Base-by-base conservation (phyloP, 352 stramenopile genomes). In the Thraustotheca clavata region DNA sequence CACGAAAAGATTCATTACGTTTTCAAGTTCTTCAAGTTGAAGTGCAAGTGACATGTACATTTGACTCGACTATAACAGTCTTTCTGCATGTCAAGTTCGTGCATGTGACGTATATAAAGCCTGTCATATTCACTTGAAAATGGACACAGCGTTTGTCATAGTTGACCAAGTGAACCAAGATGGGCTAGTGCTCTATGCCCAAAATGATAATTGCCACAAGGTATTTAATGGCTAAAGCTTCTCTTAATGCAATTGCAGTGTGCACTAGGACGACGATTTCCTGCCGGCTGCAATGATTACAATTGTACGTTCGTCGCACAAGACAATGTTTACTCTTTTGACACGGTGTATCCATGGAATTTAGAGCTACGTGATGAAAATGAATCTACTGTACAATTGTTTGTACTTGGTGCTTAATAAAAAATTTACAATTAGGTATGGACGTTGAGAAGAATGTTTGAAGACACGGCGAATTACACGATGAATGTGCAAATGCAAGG, bases 151-250 rank as follows among this genome's bases (percentile, higher is more conserved):
- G 24, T 20, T 20, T 31, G 7, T 52, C 43, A 14, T 31, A 11
- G n/a, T 24, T 9, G 34, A 11, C 11, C 34, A 52, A 24, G 43
- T 31, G 9, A 31, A 31, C n/a, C 24, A 9, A 9, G 43, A 24
- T 11, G n/a, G 11, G 24, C 11, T 52, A 9, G 43, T 31, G 43
- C 43, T 52, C 43, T 52, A 35, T 18, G 43, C 24, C 9, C 43
- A 52, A 31, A 52, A 52, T 31, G 43, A 52, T 31, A 18, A 52
- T 31, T 52, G 43, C 43, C 43, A 52, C n/a, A 52, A 52, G 43
- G 43, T 52, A 24, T 29, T 22, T 43, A 16, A 18, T 43, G 7
- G 43, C 43, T 31, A 9, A 6, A 43, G 43, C 9, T 24, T 18
- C n/a, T 52, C 43, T 52, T 24, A 9, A 31, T 24, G 6, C 24